Conservation (phyloP, 2,329 filamentous ascomycete genomes). For the Hypocrella siamensis region DNA sequence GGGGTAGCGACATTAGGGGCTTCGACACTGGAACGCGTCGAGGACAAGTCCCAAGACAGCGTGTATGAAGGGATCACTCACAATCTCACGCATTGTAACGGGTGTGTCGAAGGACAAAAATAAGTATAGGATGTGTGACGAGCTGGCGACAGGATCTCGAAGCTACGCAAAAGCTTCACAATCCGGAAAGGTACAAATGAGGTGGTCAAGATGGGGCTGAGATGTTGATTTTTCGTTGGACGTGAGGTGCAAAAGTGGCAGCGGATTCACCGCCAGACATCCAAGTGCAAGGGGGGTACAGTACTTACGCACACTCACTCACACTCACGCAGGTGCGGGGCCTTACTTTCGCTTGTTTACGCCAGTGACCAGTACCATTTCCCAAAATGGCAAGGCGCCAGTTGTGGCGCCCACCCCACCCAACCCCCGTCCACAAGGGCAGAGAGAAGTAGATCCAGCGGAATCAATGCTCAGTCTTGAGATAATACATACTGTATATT, state of each 20-base stretch:
- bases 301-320: too few relatives aligned
- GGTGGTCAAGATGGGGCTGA: slow-evolving; percentile 11
- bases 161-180: slow-evolving; percentile 19
- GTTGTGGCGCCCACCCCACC: slow-evolving; percentile 1
- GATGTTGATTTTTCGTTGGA: slow-evolving; percentile 13
- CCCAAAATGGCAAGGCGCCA: slow-evolving; percentile 13
- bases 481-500: too few relatives aligned
- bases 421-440: background rate
- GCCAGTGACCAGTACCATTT: slow-evolving; percentile 12
- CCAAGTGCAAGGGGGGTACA: too few relatives aligned
- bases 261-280: slow-evolving; percentile 12
- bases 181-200: slow-evolving; percentile 10
- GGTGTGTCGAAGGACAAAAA: too few relatives aligned
- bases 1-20: slow-evolving; percentile 22
- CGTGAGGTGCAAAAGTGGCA: slow-evolving; percentile 7
- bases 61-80: slow-evolving; percentile 24
- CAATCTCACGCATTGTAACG: slow-evolving; percentile 53
- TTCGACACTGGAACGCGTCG: slow-evolving; percentile 22
- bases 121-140: too few relatives aligned
- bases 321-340: slow-evolving; percentile 11
- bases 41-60: slow-evolving; percentile 7
- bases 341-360: slow-evolving; percentile 20
- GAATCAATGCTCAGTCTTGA: too few relatives aligned
- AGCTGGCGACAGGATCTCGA: too few relatives aligned
- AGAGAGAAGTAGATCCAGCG: background rate